Base-by-base conservation (phyloP, 2,329 filamentous ascomycete genomes). In the Fusarium liriodendri region DNA sequence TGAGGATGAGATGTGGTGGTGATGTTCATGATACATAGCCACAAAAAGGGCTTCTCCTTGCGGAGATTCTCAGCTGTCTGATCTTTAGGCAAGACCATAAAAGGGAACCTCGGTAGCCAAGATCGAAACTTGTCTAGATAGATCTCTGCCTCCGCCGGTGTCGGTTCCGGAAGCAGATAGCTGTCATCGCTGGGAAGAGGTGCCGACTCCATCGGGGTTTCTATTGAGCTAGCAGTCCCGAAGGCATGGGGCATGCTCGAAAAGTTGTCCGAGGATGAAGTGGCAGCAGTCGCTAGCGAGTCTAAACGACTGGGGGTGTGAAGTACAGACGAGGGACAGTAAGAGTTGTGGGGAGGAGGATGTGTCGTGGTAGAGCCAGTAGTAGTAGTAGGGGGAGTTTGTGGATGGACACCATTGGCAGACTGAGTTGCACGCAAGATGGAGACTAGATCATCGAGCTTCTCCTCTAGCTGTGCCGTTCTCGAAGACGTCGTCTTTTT, bases 401-500 rank as follows among this genome's bases (percentile, higher is more conserved):
- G 72, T n/a, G 72, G 7, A 63, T 63, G 63, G 22, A 40, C 61
- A 52, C 38, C 55, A 75, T 69, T 67, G 67, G 59, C 66, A 57
- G 63, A 69, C 52, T 82, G 78, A 55, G 81, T 78, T 35, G 78
- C 80, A 62, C 81, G 81, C 11, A 88, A 75, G n/a, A 88, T 83
- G 4, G 83, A 83, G 20, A 87, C 84, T 4, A 88, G 79, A 65
- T 86, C 84, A 54, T 87, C 85, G 9, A 88, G 80, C 79, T 87
- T 88, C 74, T 87, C 85, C 77, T 88, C 87, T 8, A 88, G 80
- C 68, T 86, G 84, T 9, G 85, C 84, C 6, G 85, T 83, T 22
- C 84, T 82, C 32, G 81, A 83, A 11, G 80, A 74, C 38, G 80
- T 67, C 62, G 80, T 74, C 70, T 80, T 78, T 74, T 82, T 81